Conservation (phyloP, 2,329 filamentous ascomycete genomes). For the Phialophora verrucosa region DNA sequence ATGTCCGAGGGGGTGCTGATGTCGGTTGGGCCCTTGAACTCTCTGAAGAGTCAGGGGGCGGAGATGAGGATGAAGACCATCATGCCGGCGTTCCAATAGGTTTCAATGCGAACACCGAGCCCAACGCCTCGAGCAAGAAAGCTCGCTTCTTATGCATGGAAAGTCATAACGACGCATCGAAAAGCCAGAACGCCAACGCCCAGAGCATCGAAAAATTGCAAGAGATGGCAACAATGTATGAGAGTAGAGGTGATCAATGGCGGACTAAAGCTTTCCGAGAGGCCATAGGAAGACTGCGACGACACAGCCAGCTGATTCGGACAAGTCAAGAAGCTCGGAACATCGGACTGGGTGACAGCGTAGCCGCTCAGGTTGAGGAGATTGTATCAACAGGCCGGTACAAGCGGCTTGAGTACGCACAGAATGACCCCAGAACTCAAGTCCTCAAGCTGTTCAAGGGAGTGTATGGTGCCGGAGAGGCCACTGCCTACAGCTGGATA, state of each 20-base stretch:
- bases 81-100: not conserved
- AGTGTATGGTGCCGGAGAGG: constrained; percentile 77
- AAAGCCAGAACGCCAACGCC: constrained; percentile 69
- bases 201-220: constrained; percentile 77
- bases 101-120: not conserved
- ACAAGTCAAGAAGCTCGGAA: constrained; percentile 72
- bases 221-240: constrained; percentile 80
- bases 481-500: constrained; percentile 76
- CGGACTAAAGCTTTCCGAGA: constrained; percentile 76
- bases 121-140: constrained; percentile 37
- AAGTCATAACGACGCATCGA: constrained; percentile 54
- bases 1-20: constrained; percentile 18
- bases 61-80: not conserved
- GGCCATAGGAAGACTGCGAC: constrained; percentile 73
- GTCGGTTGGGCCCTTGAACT: constrained; percentile 10
- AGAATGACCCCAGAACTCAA: constrained; percentile 68
- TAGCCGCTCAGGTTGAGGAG: constrained; percentile 88
- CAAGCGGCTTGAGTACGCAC: constrained; percentile 72
- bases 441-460: constrained; percentile 72
- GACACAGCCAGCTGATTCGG: constrained; percentile 66
- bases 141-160: constrained; percentile 66
- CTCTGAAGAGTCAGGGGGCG: constrained; percentile 13
- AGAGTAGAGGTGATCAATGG: constrained; percentile 76
- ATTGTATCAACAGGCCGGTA: constrained; percentile 77
- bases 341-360: constrained; percentile 71